Evolutionary conservation across 805 yeast species (phyloP).

Genomic region (Ascoidea rubescens): DNA sequence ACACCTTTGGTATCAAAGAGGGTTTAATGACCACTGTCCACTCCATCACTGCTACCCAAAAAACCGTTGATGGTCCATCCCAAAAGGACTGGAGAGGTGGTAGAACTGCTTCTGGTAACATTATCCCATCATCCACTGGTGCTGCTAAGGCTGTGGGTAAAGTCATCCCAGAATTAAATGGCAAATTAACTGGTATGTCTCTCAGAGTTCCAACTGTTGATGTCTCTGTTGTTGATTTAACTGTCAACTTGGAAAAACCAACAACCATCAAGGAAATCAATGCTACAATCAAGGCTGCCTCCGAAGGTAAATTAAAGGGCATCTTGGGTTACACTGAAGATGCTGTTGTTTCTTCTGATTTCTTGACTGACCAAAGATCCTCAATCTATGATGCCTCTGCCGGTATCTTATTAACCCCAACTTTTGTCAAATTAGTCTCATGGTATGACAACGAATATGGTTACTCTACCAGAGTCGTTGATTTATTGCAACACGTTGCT

Average conservation of each 20-base stretch:
- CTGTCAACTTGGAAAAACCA: conserved; percentile 65
- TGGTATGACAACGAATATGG: conserved; percentile 97
- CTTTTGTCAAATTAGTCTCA: conserved; percentile 80
- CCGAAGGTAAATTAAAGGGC: conserved; percentile 69
- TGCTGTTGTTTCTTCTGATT: conserved; percentile 83
- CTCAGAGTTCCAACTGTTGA: conserved; percentile 90
- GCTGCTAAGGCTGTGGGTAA: conserved; percentile 97
- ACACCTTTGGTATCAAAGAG: conserved; percentile 74
- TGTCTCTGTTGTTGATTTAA: conserved; percentile 87
- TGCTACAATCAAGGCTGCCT: conserved; percentile 50
- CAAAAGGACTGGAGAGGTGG: conserved; percentile 99
- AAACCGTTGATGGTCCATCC: conserved; percentile 94
- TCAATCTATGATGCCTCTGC: conserved; percentile 87
- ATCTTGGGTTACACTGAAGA: conserved; percentile 85
- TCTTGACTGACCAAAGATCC: conserved; percentile 72
- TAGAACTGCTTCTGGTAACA: conserved; percentile 91
- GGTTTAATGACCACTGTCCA: conserved; percentile 95
- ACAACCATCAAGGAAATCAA: conserved; percentile 79
- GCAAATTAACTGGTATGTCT: conserved; percentile 89
- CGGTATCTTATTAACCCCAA: conserved; percentile 76
- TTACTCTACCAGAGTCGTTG: conserved; percentile 93
- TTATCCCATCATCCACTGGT: conserved; percentile 92
- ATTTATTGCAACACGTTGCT: conserved; percentile 73
- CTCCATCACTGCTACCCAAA: conserved; percentile 93
- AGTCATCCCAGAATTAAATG: conserved; percentile 82